phyloP scores from a whole-genome alignment of 2,329 filamentous ascomycete species.

The Colletotrichum tabaci region DNA sequence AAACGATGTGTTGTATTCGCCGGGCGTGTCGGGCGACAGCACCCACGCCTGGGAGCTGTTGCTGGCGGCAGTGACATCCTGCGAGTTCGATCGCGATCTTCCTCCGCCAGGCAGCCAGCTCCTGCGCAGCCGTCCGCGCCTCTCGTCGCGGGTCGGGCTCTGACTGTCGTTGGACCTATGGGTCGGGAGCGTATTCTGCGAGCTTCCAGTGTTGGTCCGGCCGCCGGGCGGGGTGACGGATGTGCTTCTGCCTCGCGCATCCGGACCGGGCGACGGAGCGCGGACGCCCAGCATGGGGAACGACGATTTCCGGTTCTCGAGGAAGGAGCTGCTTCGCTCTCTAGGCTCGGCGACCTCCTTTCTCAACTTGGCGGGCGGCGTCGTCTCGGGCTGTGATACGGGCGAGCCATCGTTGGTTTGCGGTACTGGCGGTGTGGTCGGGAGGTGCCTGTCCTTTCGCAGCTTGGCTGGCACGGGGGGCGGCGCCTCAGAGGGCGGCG shows the following conservation, averaged over 20 bases:
- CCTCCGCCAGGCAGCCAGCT: conserved; percentile 68
- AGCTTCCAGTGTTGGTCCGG: conserved; percentile 44
- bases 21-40: conserved; percentile 64
- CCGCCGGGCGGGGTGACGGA: conserved; percentile 61
- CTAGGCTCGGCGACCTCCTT: conserved; percentile 50
- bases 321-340: conserved; percentile 53
- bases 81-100: conserved; percentile 67
- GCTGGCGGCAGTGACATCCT: conserved; percentile 47
- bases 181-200: conserved; percentile 41
- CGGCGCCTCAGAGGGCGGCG: conserved; percentile 33
- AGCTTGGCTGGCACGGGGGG: conserved; percentile 37
- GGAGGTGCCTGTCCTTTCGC: conserved; percentile 35
- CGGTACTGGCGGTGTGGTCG: conserved; percentile 21
- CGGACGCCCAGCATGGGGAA: conserved; percentile 47
- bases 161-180: conserved; percentile 57
- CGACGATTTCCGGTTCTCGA: conserved; percentile 44
- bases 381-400: conserved; percentile 25
- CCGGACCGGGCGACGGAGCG: conserved; percentile 52
- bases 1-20: conserved; percentile 70
- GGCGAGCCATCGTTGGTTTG: conserved; percentile 6
- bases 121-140: conserved; percentile 62
- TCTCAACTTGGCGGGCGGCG: conserved; percentile 48
- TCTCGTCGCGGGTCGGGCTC: conserved; percentile 57
- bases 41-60: conserved; percentile 65
- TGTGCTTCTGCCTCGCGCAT: conserved; percentile 61